These are phyloP conservation scores for Coix lacrymajobi DNA, from an alignment of 176 grass and related monocot genomes.

Conservation along the genomic window DNA sequence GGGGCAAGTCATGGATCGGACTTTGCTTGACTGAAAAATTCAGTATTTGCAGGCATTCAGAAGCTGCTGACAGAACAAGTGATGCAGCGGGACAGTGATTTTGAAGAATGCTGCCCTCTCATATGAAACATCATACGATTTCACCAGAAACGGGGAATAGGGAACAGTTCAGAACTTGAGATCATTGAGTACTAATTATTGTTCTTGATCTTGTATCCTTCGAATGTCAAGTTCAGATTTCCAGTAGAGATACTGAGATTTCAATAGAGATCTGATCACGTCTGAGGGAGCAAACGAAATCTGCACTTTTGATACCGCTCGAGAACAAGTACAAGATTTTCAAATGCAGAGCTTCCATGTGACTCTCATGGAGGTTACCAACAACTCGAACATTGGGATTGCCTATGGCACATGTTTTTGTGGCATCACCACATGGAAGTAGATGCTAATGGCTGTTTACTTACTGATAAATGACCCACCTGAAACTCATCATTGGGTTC, in stretches of 20 bases:
- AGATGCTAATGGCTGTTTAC: slow-evolving; percentile 33
- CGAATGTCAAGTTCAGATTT: slow-evolving; percentile 7
- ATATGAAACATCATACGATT: not conserved
- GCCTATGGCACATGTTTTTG: slow-evolving; percentile 51
- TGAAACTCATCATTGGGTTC: slow-evolving; percentile 77
- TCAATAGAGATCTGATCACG: slow-evolving; percentile 12
- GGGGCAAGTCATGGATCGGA: not conserved
- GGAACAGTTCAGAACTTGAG: not conserved
- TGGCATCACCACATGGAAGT: slow-evolving; percentile 58
- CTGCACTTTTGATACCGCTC: not conserved
- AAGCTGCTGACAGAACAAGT: not conserved
- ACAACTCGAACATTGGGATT: slow-evolving; percentile 9
- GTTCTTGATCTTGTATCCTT: not conserved
- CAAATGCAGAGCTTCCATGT: slow-evolving; percentile 31
- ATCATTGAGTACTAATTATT: not conserved
- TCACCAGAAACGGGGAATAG: not conserved
- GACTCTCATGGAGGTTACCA: slow-evolving; percentile 34
- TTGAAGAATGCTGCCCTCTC: not conserved
- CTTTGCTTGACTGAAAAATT: not conserved
- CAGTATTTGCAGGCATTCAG: not conserved
- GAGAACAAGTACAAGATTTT: not conserved
- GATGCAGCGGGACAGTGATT: not conserved
- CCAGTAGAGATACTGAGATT: slow-evolving; percentile 4
- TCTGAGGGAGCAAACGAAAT: slow-evolving; percentile 22
- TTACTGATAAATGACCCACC: slow-evolving; percentile 41